Conservation (phyloP, 306 rosid genomes). For the Glycine tomentella region DNA sequence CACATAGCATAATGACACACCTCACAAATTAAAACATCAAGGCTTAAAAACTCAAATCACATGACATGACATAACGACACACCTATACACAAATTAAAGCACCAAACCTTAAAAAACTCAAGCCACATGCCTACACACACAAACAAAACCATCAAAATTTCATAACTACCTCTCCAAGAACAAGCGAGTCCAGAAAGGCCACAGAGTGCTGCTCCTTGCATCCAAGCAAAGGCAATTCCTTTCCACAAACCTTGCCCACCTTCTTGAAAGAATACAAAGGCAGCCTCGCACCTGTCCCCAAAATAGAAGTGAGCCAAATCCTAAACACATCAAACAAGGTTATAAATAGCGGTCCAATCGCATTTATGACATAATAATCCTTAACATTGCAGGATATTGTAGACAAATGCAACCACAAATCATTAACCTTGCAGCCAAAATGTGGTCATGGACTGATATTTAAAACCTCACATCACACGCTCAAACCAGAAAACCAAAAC, state of each 20-base stretch:
- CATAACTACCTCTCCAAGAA: conserved; percentile 81
- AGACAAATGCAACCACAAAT: background rate
- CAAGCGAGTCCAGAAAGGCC: no score
- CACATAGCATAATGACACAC: no score
- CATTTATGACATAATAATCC: no score
- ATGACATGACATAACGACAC: background rate
- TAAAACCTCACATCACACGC: background rate
- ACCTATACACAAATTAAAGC: background rate
- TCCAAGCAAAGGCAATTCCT: no score
- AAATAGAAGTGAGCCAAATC: background rate
- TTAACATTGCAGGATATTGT: no score
- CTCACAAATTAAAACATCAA: no score
- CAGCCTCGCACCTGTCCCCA: conserved; percentile 71
- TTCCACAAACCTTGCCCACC: conserved; percentile 45
- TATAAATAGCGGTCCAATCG: no score
- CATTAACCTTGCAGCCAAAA: no score
- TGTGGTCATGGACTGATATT: background rate
- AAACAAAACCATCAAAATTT: background rate
- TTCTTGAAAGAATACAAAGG: conserved; percentile 82
- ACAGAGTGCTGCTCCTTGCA: no score
- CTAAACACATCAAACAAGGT: background rate
- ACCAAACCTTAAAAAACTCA: background rate
- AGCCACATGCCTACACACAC: background rate
- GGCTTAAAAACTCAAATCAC: no score
- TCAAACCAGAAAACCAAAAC: conserved; percentile 2